phyloP scores from a whole-genome alignment of 2,329 filamentous ascomycete species.

The Neodidymelliopsis sp. region DNA sequence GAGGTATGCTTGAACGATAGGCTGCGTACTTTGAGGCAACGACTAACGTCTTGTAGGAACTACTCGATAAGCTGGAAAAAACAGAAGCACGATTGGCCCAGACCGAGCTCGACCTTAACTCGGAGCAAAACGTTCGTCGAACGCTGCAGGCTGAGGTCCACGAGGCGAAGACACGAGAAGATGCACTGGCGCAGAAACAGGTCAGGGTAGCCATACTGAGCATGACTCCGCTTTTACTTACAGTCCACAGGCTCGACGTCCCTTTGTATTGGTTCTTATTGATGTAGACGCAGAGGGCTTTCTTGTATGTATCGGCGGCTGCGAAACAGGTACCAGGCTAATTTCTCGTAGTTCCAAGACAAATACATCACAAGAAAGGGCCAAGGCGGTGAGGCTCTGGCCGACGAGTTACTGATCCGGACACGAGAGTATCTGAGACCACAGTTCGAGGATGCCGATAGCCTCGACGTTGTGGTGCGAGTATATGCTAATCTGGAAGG shows the following conservation, averaged over 20 bases:
- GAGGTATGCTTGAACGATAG: constrained; percentile 31
- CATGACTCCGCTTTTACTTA: constrained; percentile 15
- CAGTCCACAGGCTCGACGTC: constrained; percentile 37
- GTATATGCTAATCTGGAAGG: constrained; percentile 49
- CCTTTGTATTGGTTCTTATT: constrained; percentile 47
- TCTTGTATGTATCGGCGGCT: constrained; percentile 27
- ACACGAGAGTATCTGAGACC: constrained; percentile 47
- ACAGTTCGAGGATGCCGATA: constrained; percentile 45
- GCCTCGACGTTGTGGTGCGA: constrained; percentile 45
- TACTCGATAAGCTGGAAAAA: constrained; percentile 49
- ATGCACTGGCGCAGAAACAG: constrained; percentile 41
- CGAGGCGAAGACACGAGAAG: constrained; percentile 38
- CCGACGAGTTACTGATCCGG: constrained; percentile 45
- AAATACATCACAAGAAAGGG: constrained; percentile 46
- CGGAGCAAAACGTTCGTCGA: constrained; percentile 48
- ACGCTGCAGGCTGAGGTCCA: constrained; percentile 45
- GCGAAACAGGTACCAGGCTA: neutral
- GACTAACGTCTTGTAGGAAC: constrained; percentile 33
- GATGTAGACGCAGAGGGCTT: constrained; percentile 50
- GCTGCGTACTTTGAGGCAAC: neutral
- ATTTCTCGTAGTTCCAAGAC: constrained; percentile 43
- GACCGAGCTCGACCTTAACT: constrained; percentile 47
- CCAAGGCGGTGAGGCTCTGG: constrained; percentile 45
- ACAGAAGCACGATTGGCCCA: constrained; percentile 46
- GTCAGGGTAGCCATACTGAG: constrained; percentile 21